phyloP scores from a whole-genome alignment of 78 protist genomes.

The Speleostelium caveatum region DNA sequence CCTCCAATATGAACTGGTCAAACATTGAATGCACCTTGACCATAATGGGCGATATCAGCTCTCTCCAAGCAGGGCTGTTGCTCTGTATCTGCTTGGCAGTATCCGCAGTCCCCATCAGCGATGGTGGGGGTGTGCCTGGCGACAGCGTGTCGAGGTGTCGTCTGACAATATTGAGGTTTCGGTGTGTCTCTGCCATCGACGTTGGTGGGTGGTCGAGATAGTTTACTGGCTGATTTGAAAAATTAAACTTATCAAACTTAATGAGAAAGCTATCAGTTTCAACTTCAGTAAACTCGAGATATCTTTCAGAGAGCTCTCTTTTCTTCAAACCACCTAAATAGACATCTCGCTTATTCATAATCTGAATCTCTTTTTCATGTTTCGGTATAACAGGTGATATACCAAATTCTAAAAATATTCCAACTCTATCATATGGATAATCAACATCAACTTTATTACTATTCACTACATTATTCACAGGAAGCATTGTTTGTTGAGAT shows the following conservation, averaged over 20 bases:
- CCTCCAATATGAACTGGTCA: slow-evolving; percentile 1
- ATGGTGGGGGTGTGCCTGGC: too few species aligned
- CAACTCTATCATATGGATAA: slow-evolving; percentile 1
- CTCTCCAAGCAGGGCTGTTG: slow-evolving; percentile 2
- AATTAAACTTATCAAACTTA: slow-evolving; percentile 10
- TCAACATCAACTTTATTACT: background rate
- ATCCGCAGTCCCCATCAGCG: too few species aligned
- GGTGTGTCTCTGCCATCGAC: slow-evolving; percentile 61
- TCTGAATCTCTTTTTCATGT: slow-evolving; percentile 12
- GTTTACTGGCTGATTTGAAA: slow-evolving; percentile 33
- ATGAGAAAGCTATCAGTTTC: slow-evolving; percentile 37
- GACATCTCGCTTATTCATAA: slow-evolving; percentile 4
- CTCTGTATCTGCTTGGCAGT: slow-evolving; percentile 15
- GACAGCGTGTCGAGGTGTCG: slow-evolving; percentile 21
- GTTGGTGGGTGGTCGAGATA: slow-evolving; percentile 59
- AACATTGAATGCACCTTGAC: background rate
- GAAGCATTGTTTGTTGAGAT: too few species aligned
- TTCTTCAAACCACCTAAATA: slow-evolving; percentile 32
- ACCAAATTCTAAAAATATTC: slow-evolving; percentile 28
- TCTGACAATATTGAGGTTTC: slow-evolving; percentile 38
- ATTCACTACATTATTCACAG: background rate
- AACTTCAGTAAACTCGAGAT: slow-evolving; percentile 45
- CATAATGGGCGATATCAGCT: slow-evolving; percentile 6
- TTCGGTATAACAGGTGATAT: background rate
- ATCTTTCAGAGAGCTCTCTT: slow-evolving; percentile 30